A percentile compares a stretch with the other conserved stretches of the same genome.
These are phyloP conservation scores for Geranium rotundifolium DNA, from an alignment of 345 rosid species.

Conservation along the genomic window DNA sequence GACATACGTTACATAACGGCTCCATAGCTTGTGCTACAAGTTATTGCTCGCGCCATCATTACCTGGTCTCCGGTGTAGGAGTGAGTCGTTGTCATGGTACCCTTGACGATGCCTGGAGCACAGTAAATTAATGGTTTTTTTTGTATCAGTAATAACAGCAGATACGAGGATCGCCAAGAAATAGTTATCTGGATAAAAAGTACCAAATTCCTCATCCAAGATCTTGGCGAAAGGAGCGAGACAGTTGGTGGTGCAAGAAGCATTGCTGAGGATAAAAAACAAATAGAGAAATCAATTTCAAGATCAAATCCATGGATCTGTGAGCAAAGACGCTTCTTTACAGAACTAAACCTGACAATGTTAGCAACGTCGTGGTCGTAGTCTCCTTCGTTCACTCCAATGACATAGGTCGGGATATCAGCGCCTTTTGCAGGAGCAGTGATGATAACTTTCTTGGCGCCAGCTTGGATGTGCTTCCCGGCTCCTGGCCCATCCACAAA, in stretches of 20 bases:
- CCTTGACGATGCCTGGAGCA: slow-evolving; percentile 83
- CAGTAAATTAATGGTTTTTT: too few relatives aligned
- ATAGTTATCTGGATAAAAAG: too few relatives aligned
- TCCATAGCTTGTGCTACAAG: too few relatives aligned
- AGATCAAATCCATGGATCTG: not conserved
- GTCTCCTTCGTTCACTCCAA: slow-evolving; percentile 87
- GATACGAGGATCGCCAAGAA: too few relatives aligned
- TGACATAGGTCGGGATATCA: slow-evolving; percentile 93
- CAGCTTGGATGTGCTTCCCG: slow-evolving; percentile 97
- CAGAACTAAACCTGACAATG: slow-evolving; percentile 56
- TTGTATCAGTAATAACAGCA: too few relatives aligned
- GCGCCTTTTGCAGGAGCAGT: slow-evolving; percentile 99
- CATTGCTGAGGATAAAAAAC: slow-evolving; percentile 44
- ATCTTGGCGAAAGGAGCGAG: slow-evolving; percentile 88
- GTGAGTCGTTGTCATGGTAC: slow-evolving; percentile 98
- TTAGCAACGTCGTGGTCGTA: slow-evolving; percentile 61
- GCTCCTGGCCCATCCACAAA: slow-evolving; percentile 99
- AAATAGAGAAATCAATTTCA: not conserved
- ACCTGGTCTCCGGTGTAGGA: slow-evolving; percentile 99
- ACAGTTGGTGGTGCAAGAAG: slow-evolving; percentile 98
- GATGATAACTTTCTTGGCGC: slow-evolving; percentile 92
- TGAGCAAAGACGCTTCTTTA: not conserved
- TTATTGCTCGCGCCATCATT: not conserved
- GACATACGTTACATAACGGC: not conserved
- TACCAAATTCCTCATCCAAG: slow-evolving; percentile 90